Conservation (phyloP, 345 rosid species). For the Raphanus raphanistrum region DNA sequence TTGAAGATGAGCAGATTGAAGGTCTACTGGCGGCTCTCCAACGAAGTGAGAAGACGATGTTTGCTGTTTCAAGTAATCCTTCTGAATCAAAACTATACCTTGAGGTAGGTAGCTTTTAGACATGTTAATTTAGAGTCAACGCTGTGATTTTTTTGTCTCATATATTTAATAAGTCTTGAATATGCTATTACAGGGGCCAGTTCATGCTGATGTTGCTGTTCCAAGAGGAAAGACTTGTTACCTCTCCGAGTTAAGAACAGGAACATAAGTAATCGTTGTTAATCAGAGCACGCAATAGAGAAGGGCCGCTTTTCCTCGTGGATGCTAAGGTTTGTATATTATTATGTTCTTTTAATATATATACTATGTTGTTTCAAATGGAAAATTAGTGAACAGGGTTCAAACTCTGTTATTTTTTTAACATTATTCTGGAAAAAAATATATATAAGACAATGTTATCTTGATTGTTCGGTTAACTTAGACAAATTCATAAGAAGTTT, state of each 20-base stretch:
- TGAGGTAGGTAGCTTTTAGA: slow-evolving; percentile 49
- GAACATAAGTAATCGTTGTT: slow-evolving; percentile 64
- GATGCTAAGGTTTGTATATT: no score
- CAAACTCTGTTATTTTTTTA: no score
- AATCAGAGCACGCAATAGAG: slow-evolving; percentile 40
- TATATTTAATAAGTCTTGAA: background rate
- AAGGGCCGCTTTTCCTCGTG: no score
- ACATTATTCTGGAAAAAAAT: no score
- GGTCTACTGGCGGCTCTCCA: slow-evolving; percentile 72
- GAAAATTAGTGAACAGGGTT: no score
- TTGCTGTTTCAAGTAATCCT: slow-evolving; percentile 63
- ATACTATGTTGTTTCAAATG: no score
- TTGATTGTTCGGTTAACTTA: no score
- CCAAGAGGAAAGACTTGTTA: slow-evolving; percentile 89
- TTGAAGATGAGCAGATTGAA: slow-evolving; percentile 45
- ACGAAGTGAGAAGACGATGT: slow-evolving; percentile 68
- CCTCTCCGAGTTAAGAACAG: slow-evolving; percentile 80
- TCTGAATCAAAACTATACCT: slow-evolving; percentile 68
- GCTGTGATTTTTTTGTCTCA: slow-evolving; percentile 54
- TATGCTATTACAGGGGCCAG: slow-evolving; percentile 61
- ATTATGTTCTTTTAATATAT: no score
- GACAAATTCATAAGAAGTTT: no score
- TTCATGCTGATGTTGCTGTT: slow-evolving; percentile 74
- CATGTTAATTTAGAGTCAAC: slow-evolving; percentile 67
- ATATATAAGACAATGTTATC: no score